A percentile compares a stretch with the other conserved stretches of the same genome.
phyloP scores from a whole-genome alignment of 1,139 yeast genomes.

The Geotrichum histeridarum region DNA sequence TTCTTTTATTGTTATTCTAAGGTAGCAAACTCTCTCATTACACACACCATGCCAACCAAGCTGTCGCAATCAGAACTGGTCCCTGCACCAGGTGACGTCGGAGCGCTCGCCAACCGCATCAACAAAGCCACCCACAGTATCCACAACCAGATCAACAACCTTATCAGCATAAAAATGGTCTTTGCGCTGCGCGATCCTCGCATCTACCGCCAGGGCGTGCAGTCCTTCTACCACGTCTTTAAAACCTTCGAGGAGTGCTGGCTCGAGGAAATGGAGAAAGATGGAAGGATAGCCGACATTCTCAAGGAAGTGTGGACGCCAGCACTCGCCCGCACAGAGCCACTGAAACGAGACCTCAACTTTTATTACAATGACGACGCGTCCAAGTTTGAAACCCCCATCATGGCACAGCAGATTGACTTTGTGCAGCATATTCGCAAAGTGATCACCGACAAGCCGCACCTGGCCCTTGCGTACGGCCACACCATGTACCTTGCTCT shows the following conservation, averaged over 20 bases:
- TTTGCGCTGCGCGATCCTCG: conserved; percentile 70
- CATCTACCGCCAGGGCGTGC: conserved; percentile 76
- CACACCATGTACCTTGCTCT: conserved; percentile 82
- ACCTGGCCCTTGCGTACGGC: conserved; percentile 71
- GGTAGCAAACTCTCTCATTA: background rate
- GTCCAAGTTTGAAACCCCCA: conserved; percentile 53
- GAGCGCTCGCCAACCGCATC: conserved; percentile 78
- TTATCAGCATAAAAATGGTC: conserved; percentile 65
- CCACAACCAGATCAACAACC: conserved; percentile 66
- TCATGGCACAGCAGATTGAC: conserved; percentile 55
- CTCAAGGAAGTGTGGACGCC: conserved; percentile 62
- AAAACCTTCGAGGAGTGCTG: conserved; percentile 54
- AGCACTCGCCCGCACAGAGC: conserved; percentile 58
- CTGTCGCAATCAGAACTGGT: conserved; percentile 54
- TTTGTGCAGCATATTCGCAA: conserved; percentile 57
- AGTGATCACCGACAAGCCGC: conserved; percentile 58
- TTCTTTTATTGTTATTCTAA: background rate
- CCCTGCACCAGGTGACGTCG: conserved; percentile 68
- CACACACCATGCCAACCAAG: conserved; percentile 1
- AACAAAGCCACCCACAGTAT: conserved; percentile 58
- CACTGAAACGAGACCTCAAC: conserved; percentile 57
- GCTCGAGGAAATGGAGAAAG: conserved; percentile 41
- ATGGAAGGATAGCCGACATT: conserved; percentile 40
- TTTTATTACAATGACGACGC: conserved; percentile 57
- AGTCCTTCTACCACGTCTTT: conserved; percentile 72